Conservation (phyloP, 441 rosid genomes). For the Arabidopsis lyrata region DNA sequence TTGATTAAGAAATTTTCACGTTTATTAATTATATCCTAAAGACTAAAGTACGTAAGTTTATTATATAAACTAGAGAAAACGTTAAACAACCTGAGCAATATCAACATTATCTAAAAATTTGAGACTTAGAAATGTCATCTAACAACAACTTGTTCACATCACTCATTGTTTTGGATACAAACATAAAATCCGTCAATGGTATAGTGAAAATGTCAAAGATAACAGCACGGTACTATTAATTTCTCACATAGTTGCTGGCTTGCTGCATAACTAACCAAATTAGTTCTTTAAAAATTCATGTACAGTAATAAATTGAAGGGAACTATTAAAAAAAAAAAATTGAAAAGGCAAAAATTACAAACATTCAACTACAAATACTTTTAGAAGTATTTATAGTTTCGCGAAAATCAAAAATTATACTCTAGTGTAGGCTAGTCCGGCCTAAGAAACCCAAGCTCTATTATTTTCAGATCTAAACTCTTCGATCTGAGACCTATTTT, state of each 20-base stretch:
- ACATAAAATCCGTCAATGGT: not conserved
- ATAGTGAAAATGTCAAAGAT: not conserved
- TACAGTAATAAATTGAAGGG: not conserved
- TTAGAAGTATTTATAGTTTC: not conserved
- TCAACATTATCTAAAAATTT: not conserved
- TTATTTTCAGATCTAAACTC: not conserved
- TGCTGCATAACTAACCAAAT: not conserved
- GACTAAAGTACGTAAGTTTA: not conserved
- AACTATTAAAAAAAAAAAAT: not conserved
- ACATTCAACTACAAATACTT: not conserved
- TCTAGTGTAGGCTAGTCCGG: conserved; percentile 23
- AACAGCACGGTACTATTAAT: not conserved
- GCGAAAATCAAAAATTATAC: not conserved
- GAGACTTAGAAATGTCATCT: not conserved
- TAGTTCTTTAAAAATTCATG: not conserved
- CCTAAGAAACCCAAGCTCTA: not conserved
- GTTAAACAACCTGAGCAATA: not conserved
- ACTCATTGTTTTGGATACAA: not conserved
- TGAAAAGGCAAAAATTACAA: too few species aligned
- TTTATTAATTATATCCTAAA: not conserved
- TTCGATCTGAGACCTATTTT: conserved; percentile 15
- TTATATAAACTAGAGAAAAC: not conserved
- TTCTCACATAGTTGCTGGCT: not conserved
- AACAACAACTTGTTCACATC: not conserved
- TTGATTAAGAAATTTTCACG: too few species aligned